Base-by-base conservation (phyloP, 352 stramenopile genomes). In the Pseudoperonospora humuli region DNA sequence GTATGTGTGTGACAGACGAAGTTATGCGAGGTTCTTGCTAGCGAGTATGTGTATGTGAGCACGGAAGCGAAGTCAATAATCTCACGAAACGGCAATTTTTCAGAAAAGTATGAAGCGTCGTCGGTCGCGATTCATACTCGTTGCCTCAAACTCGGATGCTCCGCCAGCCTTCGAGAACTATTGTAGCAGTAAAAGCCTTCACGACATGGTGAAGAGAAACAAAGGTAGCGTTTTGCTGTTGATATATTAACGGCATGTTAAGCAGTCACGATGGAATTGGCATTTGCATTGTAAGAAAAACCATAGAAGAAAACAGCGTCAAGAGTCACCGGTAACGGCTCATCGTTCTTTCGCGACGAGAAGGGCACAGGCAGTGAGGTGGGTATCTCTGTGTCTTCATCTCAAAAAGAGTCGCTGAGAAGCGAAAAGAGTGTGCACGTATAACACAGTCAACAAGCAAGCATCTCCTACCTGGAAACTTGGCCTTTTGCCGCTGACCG, bases 271-370 rank as follows among this genome's bases (percentile, higher is more conserved):
- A 26, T 14, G 11, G 11, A 31, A 13, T 41, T 21, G 13, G 35
- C 3, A 10, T 23, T 28, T 7, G 11, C 20, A 40, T 10, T 40
- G 3, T 18, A 33, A 38, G 42, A 20, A 54, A 54, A 67, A 61
- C 39, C 13, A 39, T 49, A 45, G 58, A 67, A 67, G 41, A 58
- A 67, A 49, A 39, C 28, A 25, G n/a, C 42, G 9, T 52, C 39
- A 54, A 54, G 33, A 36, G 54, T 36, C 54, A 50, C 41, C 14
- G 17, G 58, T 61, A 68, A 68, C 58, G 44, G 45, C 39, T 59
- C 2, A 35, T 54, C 41, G 50, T 46, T 65, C 46, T 39, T 48
- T 45, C 43, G 39, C 32, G 36, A 49, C 40, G 36, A 44, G 46
- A 51, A 51, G 21, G 47, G 9, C 33, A 23, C 17, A 20, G 2